A percentile compares a stretch with the other conserved stretches of the same genome.
Conservation (phyloP, 2,329 filamentous ascomycete species). For the Didymella lethalis region DNA sequence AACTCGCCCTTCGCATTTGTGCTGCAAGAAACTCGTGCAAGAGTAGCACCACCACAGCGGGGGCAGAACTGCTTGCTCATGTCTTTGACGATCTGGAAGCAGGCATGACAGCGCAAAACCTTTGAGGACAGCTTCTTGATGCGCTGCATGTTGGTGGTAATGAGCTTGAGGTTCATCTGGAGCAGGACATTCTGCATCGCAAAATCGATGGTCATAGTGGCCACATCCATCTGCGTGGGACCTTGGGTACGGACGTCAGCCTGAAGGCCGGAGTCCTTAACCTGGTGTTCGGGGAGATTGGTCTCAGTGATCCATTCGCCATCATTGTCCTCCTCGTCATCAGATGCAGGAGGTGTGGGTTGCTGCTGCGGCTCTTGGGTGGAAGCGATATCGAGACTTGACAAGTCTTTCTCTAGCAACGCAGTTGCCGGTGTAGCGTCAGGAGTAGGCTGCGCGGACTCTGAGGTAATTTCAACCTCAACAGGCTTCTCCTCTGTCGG, state of each 20-base stretch:
- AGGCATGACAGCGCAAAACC: conserved; percentile 83
- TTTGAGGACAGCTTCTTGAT: conserved; percentile 88
- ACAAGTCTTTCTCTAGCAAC: conserved; percentile 28
- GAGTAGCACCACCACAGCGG: conserved; percentile 84
- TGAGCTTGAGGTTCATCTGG: conserved; percentile 90
- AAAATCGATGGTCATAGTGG: conserved; percentile 93
- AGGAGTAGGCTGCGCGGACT: conserved; percentile 5
- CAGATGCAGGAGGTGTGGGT: conserved; percentile 29
- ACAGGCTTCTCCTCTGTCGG: conserved; percentile 12
- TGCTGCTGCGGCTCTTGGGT: conserved; percentile 21
- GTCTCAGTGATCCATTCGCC: conserved; percentile 92
- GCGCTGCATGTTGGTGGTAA: conserved; percentile 79
- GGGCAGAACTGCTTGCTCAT: conserved; percentile 93
- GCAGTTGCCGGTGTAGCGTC: conserved; percentile 9
- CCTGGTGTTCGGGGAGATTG: conserved; percentile 86
- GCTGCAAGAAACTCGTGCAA: conserved; percentile 84
- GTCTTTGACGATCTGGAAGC: conserved; percentile 81
- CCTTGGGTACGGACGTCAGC: conserved; percentile 55
- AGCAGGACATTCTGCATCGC: conserved; percentile 98
- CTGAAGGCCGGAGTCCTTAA: conserved; percentile 61
- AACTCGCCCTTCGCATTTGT: conserved; percentile 84
- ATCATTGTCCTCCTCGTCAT: conserved; percentile 56
- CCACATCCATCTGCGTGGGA: conserved; percentile 77
- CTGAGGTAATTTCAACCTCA: conserved; percentile 15
- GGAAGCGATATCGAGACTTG: conserved; percentile 32